Evolutionary conservation across 176 grass and related monocot species (phyloP), one percentile per base, ranked within the genome.

Genomic region (Sorghum bicolor): DNA sequence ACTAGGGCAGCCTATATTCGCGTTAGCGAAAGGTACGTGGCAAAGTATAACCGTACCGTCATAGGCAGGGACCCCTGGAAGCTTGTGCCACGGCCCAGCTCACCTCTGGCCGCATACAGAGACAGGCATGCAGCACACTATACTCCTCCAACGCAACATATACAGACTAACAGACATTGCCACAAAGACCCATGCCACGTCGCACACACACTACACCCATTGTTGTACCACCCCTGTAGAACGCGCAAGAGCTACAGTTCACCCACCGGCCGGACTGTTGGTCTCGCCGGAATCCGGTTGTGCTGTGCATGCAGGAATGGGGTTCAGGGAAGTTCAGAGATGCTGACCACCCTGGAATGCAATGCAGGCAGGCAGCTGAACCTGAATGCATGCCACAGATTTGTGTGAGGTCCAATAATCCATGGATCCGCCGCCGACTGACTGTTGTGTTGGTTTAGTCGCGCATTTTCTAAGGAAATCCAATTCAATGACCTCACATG

Each of bases 401-500:
- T 47, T 47, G n/a, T 14, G 44, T 47, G 44, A 47, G 14, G 14
- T 47, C 38, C 44, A 47, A 47, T 47, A 47, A 47, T 16, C 14
- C 44, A 2, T 47, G 14, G 4, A 50, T 19, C 47, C 47, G 5
- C 5, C 38, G 38, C 38, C 43, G 13, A 45, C 12, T 50, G 47
- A 50, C 16, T 50, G 16, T 50, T 50, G 47, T 19, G 47, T 19
- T 50, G 47, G 16, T 6, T 50, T 47, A 47, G 44, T 47, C 44
- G 44, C 44, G 44, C 13, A 47, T 78, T 77, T 52, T 69, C 76
- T 24, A 70, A 81, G 40, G 67, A 69, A 43, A 40, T 74, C 79
- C 16, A 80, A 80, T 75, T 64, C 63, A 16, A 72, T 47, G 70
- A 39, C 39, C 40, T 71, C 82, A 89, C 53, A 78, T 66, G 64